Evolutionary conservation across 345 rosid species (phyloP).

Genomic region (Hypericum perforatum): DNA sequence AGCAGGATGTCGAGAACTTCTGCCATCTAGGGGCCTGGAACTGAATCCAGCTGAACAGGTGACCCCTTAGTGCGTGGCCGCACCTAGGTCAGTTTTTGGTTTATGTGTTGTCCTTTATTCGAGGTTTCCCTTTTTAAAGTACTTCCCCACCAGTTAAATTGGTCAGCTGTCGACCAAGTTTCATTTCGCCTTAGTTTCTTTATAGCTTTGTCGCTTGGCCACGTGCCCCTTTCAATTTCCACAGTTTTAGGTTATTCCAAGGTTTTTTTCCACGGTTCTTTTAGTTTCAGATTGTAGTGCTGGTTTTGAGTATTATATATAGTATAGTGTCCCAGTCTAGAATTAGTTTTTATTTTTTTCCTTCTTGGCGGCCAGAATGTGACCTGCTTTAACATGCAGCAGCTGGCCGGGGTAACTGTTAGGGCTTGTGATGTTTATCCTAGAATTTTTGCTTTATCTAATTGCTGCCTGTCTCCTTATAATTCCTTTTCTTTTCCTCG

Average conservation of each 20-base stretch:
- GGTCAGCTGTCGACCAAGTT: conserved; percentile 27
- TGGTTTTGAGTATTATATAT: too few species aligned
- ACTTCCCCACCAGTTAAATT: conserved; percentile 26
- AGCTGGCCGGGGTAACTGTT: too few species aligned
- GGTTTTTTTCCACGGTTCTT: background rate
- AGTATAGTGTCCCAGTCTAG: too few species aligned
- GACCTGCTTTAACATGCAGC: too few species aligned
- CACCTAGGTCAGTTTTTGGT: conserved; percentile 86
- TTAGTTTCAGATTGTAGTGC: conserved; percentile 1
- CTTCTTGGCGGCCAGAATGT: too few species aligned
- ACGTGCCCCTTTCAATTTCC: conserved; percentile 1
- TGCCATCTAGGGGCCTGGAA: conserved; percentile 92
- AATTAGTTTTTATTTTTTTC: too few species aligned
- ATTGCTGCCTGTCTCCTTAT: too few species aligned
- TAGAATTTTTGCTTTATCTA: too few species aligned
- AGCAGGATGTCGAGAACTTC: conserved; percentile 97
- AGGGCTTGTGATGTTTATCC: too few species aligned
- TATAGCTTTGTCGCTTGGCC: conserved; percentile 7
- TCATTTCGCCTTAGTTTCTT: conserved; percentile 19
- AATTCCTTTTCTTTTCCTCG: too few species aligned
- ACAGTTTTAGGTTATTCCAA: conserved; percentile 9
- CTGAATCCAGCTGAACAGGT: conserved; percentile 90
- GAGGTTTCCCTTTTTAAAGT: conserved; percentile 41
- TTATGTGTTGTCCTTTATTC: conserved; percentile 44
- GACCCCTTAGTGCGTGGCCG: conserved; percentile 64